Percentiles rank a stretch among this genome's conserved stretches.
These are phyloP conservation scores for Sporothrix humicola DNA, from an alignment of 2,329 filamentous ascomycete genomes.

Conservation along the genomic window DNA sequence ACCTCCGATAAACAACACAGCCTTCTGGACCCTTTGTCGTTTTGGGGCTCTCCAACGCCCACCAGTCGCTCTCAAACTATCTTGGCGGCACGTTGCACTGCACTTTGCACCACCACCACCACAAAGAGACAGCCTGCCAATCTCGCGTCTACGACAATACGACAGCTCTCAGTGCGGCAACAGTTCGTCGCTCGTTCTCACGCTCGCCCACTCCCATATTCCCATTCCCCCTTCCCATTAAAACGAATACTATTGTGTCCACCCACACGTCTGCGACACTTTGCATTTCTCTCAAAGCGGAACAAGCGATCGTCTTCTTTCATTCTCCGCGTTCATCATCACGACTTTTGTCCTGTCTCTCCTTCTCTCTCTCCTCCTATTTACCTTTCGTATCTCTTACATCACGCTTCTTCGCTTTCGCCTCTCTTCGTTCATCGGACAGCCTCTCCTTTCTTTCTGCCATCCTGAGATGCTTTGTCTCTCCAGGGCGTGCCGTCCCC, in stretches of 20 bases:
- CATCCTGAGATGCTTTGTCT: constrained; percentile 37
- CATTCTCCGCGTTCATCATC: constrained; percentile 14
- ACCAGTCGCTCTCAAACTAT: constrained; percentile 7
- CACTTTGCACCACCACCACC: neutral
- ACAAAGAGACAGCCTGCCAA: neutral
- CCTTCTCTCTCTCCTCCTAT: neutral
- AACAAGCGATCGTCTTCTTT: constrained; percentile 18
- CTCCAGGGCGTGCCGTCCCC: constrained; percentile 33
- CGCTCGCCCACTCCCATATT: constrained; percentile 9
- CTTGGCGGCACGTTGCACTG: constrained; percentile 18
- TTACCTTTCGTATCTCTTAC: neutral
- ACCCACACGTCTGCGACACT: constrained; percentile 30
- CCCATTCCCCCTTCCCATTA: constrained; percentile 10
- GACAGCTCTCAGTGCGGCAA: neutral
- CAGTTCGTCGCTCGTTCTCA: constrained; percentile 3
- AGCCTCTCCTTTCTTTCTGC: neutral
- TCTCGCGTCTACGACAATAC: neutral
- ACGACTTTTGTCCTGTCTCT: constrained; percentile 14
- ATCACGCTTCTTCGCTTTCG: neutral
- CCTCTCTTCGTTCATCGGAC: neutral
- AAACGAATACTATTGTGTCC: constrained; percentile 30
- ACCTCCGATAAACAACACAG: constrained; percentile 27
- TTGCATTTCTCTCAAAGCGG: constrained; percentile 25
- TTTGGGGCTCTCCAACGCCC: constrained; percentile 3
- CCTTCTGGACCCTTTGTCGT: neutral